Evolutionary conservation across 441 rosid species (phyloP), one percentile per base, ranked within the genome.

Genomic region (Eruca vesicaria): DNA sequence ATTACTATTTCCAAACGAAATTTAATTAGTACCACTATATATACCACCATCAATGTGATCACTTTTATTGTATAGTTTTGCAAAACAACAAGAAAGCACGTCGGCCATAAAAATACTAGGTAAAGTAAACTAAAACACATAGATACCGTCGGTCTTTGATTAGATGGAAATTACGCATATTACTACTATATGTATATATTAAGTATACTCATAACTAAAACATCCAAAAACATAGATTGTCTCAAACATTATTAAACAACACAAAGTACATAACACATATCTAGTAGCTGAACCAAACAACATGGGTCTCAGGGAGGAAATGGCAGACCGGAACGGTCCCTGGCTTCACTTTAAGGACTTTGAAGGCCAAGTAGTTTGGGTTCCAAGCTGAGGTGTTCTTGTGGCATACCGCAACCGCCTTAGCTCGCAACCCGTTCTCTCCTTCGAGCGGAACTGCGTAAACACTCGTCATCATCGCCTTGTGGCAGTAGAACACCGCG

Each of bases 341-440:
- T 5, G 96, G 97, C 88, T 88, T 80, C 31, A 94, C 93, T 14
- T 88, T 86, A 52, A 91, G 92, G 52, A 90, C 86, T 79, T 87
- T 94, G 69, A 94, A 94, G 55, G 98, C 98, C 84, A 91, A 72
- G 77, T 94, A 97, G 79, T 89, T 88, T 0, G 96, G 93, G 85
- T 94, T 92, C 98, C 98, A 94, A 15, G 84, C 84, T 6, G 94
- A 88, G 10, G 97, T 94, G 76, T 94, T 82, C 15, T 83, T 84
- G 81, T 92, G 97, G 84, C 98, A 94, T 56, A 89, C 86, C 7
- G 94, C 94, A 10, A 84, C 87, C 3, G 98, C 97, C 72, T 88
- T 79, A 50, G 72, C 90, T 38, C 85, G 66, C 50, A 86, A 56
- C 48, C 93, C 93, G 8, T 90, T 89, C 18, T 59, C 84, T 69